These are phyloP conservation scores for Cornus kousa DNA, from an alignment of 148 eudicot species.

Conservation along the genomic window DNA sequence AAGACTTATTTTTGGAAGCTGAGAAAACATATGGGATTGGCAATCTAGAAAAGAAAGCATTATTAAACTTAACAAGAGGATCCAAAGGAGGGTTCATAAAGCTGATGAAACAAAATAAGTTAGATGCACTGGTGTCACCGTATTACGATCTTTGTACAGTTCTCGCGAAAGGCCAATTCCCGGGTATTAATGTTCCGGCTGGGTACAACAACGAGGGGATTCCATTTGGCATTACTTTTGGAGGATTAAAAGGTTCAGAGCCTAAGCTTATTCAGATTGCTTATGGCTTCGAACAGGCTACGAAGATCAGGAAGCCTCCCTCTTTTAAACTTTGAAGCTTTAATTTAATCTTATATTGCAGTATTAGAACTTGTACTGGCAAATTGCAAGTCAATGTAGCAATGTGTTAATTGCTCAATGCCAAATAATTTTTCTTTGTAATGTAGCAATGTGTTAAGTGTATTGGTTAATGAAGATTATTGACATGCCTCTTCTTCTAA, in stretches of 20 bases:
- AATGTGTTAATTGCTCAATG: no score
- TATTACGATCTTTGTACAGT: conserved; percentile 27
- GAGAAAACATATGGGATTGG: conserved; percentile 41
- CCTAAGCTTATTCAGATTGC: conserved; percentile 44
- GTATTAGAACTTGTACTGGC: no score
- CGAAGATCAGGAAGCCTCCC: conserved; percentile 41
- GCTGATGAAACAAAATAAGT: conserved; percentile 33
- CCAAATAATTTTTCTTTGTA: no score
- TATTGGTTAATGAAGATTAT: no score
- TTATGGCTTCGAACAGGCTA: conserved; percentile 50
- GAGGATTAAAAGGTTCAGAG: conserved; percentile 43
- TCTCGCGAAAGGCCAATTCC: conserved; percentile 49
- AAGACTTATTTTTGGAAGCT: conserved; percentile 35
- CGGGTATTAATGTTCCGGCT: conserved; percentile 46
- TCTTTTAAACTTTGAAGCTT: conserved; percentile 12
- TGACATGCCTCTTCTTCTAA: no score
- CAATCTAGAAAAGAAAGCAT: conserved; percentile 26
- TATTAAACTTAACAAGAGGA: conserved; percentile 23
- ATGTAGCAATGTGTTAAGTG: no score
- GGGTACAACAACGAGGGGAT: conserved; percentile 44
- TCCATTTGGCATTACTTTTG: conserved; percentile 46
- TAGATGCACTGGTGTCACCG: conserved; percentile 51
- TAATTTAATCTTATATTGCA: not conserved
- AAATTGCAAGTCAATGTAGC: no score
- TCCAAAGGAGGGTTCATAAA: conserved; percentile 40